phyloP scores from a whole-genome alignment of 2,329 filamentous ascomycete species.

The Cordyceps militaris region DNA sequence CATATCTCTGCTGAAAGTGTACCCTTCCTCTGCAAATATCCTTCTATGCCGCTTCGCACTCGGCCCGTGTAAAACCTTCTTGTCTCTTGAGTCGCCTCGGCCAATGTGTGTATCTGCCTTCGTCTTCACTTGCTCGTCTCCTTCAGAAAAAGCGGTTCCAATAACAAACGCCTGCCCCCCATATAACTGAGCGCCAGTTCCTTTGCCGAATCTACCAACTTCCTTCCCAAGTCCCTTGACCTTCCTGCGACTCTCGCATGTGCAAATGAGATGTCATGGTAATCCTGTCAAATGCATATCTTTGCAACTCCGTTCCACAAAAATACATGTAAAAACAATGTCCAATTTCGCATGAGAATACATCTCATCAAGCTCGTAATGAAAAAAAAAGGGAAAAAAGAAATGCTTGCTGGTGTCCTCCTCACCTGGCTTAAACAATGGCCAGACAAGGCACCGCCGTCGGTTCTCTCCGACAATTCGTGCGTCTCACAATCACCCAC shows the following conservation, averaged over 20 bases:
- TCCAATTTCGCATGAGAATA: constrained; percentile 8
- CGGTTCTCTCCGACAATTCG: not conserved
- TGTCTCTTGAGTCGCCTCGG: constrained; percentile 2
- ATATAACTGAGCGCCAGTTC: constrained; percentile 11
- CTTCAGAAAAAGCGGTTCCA: constrained; percentile 1
- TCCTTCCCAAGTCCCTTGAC: not conserved
- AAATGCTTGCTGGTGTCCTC: not conserved
- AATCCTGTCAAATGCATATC: constrained; percentile 11
- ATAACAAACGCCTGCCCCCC: constrained; percentile 9
- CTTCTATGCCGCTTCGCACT: constrained; percentile 10
- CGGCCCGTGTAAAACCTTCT: not conserved
- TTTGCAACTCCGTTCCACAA: constrained; percentile 11
- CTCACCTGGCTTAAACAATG: not conserved
- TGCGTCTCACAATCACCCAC: constrained; percentile 38
- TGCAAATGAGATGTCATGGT: constrained; percentile 2
- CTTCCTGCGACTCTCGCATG: constrained; percentile 7
- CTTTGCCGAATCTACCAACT: constrained; percentile 3
- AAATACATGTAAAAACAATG: constrained; percentile 12
- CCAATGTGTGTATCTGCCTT: not conserved
- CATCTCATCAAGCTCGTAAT: constrained; percentile 4
- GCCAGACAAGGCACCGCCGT: not conserved
- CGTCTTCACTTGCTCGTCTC: not conserved
- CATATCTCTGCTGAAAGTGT: constrained; percentile 8
- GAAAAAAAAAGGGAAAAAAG: constrained; percentile 6
- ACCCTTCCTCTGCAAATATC: constrained; percentile 8